phyloP scores from a whole-genome alignment of 2,329 filamentous ascomycete genomes.

The Colletotrichum cordylinicola region DNA sequence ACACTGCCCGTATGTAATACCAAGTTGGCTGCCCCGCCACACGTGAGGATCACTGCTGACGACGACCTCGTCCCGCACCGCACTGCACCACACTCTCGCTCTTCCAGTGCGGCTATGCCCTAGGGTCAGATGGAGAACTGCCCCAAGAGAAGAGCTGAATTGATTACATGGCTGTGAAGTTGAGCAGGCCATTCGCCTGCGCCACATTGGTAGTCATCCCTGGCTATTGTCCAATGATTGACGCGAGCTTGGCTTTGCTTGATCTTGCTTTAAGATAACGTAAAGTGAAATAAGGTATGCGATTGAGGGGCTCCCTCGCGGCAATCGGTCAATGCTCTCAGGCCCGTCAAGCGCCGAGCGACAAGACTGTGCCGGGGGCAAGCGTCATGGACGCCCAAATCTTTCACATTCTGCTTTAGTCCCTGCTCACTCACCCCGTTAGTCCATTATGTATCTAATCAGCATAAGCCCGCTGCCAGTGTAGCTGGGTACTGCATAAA shows the following conservation, averaged over 20 bases:
- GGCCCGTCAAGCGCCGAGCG: background rate
- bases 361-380: background rate
- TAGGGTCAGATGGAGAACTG: background rate
- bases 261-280: background rate
- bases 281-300: background rate
- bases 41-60: constrained; percentile 14
- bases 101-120: background rate
- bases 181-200: background rate
- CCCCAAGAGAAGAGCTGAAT: background rate
- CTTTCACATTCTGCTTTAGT: background rate
- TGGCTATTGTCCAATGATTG: background rate
- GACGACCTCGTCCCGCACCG: background rate
- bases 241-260: background rate
- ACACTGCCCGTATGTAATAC: background rate
- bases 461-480: background rate
- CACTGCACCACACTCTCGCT: background rate
- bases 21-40: background rate
- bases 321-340: background rate
- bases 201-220: background rate
- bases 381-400: background rate
- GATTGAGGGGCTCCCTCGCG: background rate
- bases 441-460: background rate
- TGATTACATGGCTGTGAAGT: background rate
- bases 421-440: background rate
- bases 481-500: background rate